Evolutionary conservation across 2,329 filamentous ascomycete genomes (phyloP).

Genomic region (Juglanconis sp.): DNA sequence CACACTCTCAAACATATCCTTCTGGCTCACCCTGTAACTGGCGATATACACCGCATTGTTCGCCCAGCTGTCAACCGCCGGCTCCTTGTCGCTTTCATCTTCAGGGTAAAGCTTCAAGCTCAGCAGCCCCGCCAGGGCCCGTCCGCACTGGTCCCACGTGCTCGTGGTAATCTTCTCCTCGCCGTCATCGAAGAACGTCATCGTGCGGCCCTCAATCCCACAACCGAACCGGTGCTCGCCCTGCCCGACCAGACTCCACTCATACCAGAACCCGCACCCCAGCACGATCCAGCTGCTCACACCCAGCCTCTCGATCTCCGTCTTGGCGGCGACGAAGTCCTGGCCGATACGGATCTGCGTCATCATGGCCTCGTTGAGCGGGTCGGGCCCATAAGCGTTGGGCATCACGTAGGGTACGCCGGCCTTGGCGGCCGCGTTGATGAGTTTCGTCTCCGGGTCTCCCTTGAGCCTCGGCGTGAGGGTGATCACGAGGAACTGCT

Average conservation of each 20-base stretch:
- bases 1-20: slow-evolving; percentile 60
- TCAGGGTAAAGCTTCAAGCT: slow-evolving; percentile 41
- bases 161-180: slow-evolving; percentile 51
- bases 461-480: slow-evolving; percentile 35
- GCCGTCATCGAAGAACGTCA: slow-evolving; percentile 54
- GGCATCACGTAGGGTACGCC: slow-evolving; percentile 55
- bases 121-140: slow-evolving; percentile 49
- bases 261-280: slow-evolving; percentile 51
- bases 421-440: slow-evolving; percentile 53
- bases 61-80: slow-evolving; percentile 40
- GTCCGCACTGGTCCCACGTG: slow-evolving; percentile 55
- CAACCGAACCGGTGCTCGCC: slow-evolving; percentile 41
- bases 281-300: slow-evolving; percentile 43
- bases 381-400: slow-evolving; percentile 44
- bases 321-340: slow-evolving; percentile 24
- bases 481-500: slow-evolving; percentile 58
- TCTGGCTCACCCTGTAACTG: slow-evolving; percentile 57
- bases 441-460: slow-evolving; percentile 43
- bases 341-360: slow-evolving; percentile 32
- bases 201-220: slow-evolving; percentile 39
- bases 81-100: slow-evolving; percentile 31
- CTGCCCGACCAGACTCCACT: slow-evolving; percentile 39
- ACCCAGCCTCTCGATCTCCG: slow-evolving; percentile 38
- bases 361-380: slow-evolving; percentile 34
- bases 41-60: slow-evolving; percentile 50